phyloP scores from a whole-genome alignment of 345 rosid species.

The Limnanthes douglasii region DNA sequence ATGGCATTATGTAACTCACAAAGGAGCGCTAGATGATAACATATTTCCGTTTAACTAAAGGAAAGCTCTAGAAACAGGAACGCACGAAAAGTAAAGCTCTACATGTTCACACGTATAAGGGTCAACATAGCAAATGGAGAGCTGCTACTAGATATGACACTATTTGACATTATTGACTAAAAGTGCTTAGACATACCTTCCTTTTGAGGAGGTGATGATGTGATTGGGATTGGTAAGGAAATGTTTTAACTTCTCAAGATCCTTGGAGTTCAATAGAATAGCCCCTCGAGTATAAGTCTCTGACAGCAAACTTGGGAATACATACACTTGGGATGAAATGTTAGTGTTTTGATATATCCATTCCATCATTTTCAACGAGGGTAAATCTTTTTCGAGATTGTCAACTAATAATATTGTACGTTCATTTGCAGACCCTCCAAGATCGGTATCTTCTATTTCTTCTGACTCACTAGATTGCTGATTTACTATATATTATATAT shows the following conservation, averaged over 20 bases:
- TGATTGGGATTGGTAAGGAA: slow-evolving; percentile 16
- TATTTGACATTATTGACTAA: no score
- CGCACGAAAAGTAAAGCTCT: no score
- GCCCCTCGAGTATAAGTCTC: slow-evolving; percentile 16
- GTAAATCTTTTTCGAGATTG: slow-evolving; percentile 20
- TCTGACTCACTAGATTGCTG: neutral
- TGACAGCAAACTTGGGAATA: slow-evolving; percentile 13
- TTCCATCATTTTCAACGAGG: slow-evolving; percentile 15
- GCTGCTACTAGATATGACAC: no score
- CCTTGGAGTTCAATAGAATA: slow-evolving; percentile 9
- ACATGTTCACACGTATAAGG: no score
- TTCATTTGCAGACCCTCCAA: slow-evolving; percentile 10
- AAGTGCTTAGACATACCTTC: no score
- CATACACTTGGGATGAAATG: slow-evolving; percentile 7
- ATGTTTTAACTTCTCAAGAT: slow-evolving; percentile 8
- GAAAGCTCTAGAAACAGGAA: no score
- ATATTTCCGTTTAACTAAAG: no score
- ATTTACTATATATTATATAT: neutral
- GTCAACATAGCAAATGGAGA: no score
- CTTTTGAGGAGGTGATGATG: slow-evolving; percentile 14
- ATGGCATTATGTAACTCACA: no score
- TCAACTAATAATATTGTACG: slow-evolving; percentile 10
- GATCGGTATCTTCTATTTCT: slow-evolving; percentile 10
- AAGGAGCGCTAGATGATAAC: no score
- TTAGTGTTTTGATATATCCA: slow-evolving; percentile 15